Conservation (phyloP, 139 green algal genomes). For the Asterochloris erici region DNA sequence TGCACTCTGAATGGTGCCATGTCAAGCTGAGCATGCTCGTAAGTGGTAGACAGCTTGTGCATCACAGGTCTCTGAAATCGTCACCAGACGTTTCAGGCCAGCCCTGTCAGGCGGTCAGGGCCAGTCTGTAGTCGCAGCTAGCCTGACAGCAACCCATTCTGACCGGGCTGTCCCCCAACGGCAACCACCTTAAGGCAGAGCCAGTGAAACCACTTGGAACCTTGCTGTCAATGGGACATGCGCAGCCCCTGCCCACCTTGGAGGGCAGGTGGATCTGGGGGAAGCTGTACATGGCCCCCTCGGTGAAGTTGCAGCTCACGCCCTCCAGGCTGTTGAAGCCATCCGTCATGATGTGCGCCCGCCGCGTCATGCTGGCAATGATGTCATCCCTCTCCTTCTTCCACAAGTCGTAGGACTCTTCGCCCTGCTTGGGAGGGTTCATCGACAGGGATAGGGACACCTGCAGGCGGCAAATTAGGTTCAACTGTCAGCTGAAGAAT, state of each 20-base stretch:
- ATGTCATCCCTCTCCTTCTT: conserved; percentile 37
- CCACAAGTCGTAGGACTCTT: conserved; percentile 75
- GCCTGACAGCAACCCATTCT: no score
- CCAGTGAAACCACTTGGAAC: not conserved
- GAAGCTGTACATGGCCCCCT: conserved; percentile 43
- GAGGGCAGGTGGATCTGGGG: conserved; percentile 10
- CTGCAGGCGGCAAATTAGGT: not conserved
- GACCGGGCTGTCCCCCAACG: no score
- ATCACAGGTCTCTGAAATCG: no score
- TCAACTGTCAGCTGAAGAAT: no score
- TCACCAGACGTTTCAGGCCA: no score
- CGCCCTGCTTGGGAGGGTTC: conserved; percentile 75
- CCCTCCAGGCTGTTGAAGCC: conserved; percentile 83
- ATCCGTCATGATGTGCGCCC: conserved; percentile 69
- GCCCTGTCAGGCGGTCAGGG: no score
- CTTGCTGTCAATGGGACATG: not conserved
- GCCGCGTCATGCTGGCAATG: conserved; percentile 70
- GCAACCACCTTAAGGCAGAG: no score
- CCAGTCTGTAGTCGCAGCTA: no score
- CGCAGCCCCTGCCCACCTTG: not conserved
- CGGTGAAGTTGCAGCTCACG: conserved; percentile 74
- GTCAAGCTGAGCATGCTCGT: no score
- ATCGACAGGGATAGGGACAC: conserved; percentile 68
- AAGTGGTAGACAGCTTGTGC: no score
- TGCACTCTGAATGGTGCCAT: no score